phyloP scores from a whole-genome alignment of 2,329 filamentous ascomycete genomes.

The Drechslera avenae region DNA sequence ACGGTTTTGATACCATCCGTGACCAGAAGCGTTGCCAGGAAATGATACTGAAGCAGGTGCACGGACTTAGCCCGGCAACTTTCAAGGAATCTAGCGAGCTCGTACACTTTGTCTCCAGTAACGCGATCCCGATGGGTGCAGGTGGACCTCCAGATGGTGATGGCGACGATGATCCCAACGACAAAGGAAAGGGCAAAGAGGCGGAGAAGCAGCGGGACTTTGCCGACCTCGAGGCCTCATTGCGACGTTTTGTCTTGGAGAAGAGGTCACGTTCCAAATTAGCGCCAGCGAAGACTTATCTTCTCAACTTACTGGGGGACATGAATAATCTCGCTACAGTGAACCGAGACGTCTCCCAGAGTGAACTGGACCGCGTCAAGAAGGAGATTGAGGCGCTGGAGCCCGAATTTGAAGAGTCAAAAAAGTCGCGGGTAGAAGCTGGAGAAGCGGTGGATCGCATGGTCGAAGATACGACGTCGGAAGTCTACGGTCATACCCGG shows the following conservation, averaged over 20 bases:
- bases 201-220: conserved; percentile 88
- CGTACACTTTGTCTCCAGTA: conserved; percentile 97
- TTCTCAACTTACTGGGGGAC: conserved; percentile 90
- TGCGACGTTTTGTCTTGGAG: conserved; percentile 92
- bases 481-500: conserved; percentile 84
- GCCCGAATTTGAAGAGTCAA: conserved; percentile 81
- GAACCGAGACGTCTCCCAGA: conserved; percentile 84
- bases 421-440: conserved; percentile 78
- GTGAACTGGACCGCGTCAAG: conserved; percentile 82
- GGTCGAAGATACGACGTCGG: conserved; percentile 83
- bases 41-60: conserved; percentile 89
- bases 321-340: conserved; percentile 81
- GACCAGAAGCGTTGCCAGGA: conserved; percentile 91
- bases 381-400: conserved; percentile 81
- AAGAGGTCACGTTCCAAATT: conserved; percentile 95
- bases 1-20: conserved; percentile 91
- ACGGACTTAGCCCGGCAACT: conserved; percentile 85
- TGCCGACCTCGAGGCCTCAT: conserved; percentile 82
- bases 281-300: conserved; percentile 91
- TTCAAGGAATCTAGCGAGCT: conserved; percentile 91
- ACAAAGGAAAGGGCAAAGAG: conserved; percentile 68
- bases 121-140: conserved; percentile 77
- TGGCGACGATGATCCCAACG: conserved; percentile 52
- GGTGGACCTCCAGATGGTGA: conserved; percentile 45
- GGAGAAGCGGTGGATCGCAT: conserved; percentile 79